These are phyloP conservation scores for Alternaria brassicae DNA, from an alignment of 2,329 filamentous ascomycete species.

Conservation along the genomic window DNA sequence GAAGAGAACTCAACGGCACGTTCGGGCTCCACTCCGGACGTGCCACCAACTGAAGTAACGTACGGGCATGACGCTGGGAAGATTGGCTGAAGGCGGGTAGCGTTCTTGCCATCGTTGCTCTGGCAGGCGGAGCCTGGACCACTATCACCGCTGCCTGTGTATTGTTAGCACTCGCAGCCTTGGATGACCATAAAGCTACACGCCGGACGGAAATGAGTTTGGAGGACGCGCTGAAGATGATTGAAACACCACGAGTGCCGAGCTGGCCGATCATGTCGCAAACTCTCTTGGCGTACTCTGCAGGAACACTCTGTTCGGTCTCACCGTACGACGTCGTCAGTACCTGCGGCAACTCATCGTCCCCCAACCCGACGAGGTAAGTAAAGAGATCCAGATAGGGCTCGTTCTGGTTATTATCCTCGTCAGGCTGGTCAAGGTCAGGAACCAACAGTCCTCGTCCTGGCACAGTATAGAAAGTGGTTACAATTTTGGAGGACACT, in stretches of 20 bases:
- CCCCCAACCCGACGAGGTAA: slow-evolving; percentile 41
- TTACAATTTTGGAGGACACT: slow-evolving; percentile 51
- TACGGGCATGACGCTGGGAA: slow-evolving; percentile 59
- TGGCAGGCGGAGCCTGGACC: slow-evolving; percentile 54
- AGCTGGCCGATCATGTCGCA: slow-evolving; percentile 52
- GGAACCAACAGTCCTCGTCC: slow-evolving; percentile 57
- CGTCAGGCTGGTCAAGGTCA: slow-evolving; percentile 56
- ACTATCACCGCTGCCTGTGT: slow-evolving; percentile 45
- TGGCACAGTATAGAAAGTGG: slow-evolving; percentile 57
- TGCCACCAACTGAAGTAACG: slow-evolving; percentile 57
- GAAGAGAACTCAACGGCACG: slow-evolving; percentile 50
- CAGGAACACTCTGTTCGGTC: slow-evolving; percentile 50
- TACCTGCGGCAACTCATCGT: slow-evolving; percentile 48
- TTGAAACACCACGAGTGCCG: slow-evolving; percentile 50
- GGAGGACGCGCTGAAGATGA: slow-evolving; percentile 40
- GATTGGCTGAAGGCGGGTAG: slow-evolving; percentile 53
- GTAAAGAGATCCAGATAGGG: slow-evolving; percentile 54
- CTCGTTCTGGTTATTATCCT: slow-evolving; percentile 56
- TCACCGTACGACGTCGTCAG: slow-evolving; percentile 52
- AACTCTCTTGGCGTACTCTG: slow-evolving; percentile 47
- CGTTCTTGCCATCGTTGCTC: slow-evolving; percentile 56
- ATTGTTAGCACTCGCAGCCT: not conserved
- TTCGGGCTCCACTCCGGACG: slow-evolving; percentile 51
- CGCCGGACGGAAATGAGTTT: not conserved
- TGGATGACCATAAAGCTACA: not conserved